These are phyloP conservation scores for Saturnispora besseyi DNA, from an alignment of 805 yeast species.

Conservation along the genomic window DNA sequence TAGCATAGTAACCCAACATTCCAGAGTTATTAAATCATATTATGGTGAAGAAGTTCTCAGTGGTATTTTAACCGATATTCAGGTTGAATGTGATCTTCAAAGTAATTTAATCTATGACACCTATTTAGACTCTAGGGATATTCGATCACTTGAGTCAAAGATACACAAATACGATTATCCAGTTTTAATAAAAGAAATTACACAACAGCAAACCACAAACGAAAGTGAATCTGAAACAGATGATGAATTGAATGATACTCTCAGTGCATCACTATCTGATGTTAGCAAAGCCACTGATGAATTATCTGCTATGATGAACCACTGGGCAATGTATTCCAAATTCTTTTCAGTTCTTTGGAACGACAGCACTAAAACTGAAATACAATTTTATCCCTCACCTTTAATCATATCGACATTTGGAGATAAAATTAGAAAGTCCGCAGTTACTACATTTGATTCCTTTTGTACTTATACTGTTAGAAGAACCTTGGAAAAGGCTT, in stretches of 20 bases:
- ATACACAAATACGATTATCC: slow-evolving; percentile 48
- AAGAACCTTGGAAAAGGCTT: slow-evolving; percentile 73
- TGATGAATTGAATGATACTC: slow-evolving; percentile 14
- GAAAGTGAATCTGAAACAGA: slow-evolving; percentile 23
- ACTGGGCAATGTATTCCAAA: slow-evolving; percentile 75
- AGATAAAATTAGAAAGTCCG: slow-evolving; percentile 42
- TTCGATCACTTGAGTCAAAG: slow-evolving; percentile 48
- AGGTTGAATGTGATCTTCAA: slow-evolving; percentile 87
- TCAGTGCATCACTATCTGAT: slow-evolving; percentile 44
- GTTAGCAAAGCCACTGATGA: slow-evolving; percentile 64
- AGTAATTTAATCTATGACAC: slow-evolving; percentile 83
- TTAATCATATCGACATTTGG: slow-evolving; percentile 46
- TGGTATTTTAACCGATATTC: slow-evolving; percentile 63
- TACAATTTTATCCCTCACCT: slow-evolving; percentile 40
- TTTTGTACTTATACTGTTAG: slow-evolving; percentile 60
- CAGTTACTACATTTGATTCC: slow-evolving; percentile 55
- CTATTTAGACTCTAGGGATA: slow-evolving; percentile 61
- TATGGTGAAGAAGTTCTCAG: slow-evolving; percentile 62
- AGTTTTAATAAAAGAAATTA: slow-evolving; percentile 29
- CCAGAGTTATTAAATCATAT: slow-evolving; percentile 62
- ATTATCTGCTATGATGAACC: slow-evolving; percentile 64
- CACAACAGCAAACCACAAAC: slow-evolving; percentile 18
- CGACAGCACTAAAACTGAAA: slow-evolving; percentile 19
- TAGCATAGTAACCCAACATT: slow-evolving; percentile 76
- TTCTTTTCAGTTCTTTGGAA: slow-evolving; percentile 66